phyloP scores from a whole-genome alignment of 108 stramenopile genomes.

The Nannochloropsis salina region DNA sequence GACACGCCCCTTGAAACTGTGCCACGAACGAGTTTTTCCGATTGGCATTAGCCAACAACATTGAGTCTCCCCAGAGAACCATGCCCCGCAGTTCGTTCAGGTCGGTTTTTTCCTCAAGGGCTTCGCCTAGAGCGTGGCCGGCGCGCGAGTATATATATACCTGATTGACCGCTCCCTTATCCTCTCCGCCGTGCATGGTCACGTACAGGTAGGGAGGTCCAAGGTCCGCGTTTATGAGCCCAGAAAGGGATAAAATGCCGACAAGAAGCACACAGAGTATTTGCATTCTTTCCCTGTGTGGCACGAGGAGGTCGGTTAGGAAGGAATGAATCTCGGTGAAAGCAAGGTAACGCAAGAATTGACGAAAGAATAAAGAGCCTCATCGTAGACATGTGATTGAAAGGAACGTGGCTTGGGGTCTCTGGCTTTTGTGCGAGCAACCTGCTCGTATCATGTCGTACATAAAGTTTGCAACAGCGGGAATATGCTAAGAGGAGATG shows the following conservation, averaged over 20 bases:
- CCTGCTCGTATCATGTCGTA: too few species aligned
- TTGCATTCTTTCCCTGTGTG: too few species aligned
- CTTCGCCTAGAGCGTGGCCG: background rate
- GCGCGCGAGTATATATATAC: background rate
- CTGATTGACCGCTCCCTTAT: background rate
- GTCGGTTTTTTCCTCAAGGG: background rate
- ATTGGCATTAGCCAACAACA: background rate
- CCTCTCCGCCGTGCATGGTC: background rate
- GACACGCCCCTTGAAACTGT: constrained; percentile 1
- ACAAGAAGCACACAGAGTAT: background rate
- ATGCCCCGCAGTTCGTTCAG: background rate
- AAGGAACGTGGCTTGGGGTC: too few species aligned
- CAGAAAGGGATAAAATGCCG: background rate
- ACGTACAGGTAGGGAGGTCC: background rate
- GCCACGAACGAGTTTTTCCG: background rate
- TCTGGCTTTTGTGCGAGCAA: too few species aligned
- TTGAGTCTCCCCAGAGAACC: background rate
- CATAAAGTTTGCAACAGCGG: too few species aligned
- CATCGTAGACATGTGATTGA: too few species aligned
- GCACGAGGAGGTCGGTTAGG: too few species aligned
- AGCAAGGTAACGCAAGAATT: too few species aligned
- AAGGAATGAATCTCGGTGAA: too few species aligned
- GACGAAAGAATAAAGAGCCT: too few species aligned
- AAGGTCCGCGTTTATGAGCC: background rate
- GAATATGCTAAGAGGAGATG: too few species aligned